Conservation (phyloP, 352 stramenopile genomes). For the Thalassiosira hispida region DNA sequence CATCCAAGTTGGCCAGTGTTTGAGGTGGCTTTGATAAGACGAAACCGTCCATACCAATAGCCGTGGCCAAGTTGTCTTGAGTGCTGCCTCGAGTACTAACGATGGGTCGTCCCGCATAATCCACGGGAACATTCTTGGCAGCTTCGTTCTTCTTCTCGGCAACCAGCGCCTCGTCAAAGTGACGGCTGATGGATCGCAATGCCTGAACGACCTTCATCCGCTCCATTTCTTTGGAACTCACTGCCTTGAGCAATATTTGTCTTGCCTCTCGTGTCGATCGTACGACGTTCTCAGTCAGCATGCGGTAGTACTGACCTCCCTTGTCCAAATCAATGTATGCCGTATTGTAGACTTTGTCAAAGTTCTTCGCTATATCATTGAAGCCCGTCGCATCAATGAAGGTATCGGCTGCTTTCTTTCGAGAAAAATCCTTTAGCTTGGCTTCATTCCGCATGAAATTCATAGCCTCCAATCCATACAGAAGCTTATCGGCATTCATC, state of each 20-base stretch:
- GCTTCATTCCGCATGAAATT: conserved; percentile 79
- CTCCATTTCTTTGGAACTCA: conserved; percentile 58
- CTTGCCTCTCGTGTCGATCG: conserved; percentile 74
- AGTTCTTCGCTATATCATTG: conserved; percentile 74
- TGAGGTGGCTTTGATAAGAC: conserved; percentile 59
- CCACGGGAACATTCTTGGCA: conserved; percentile 48
- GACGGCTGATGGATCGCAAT: conserved; percentile 70
- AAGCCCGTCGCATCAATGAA: conserved; percentile 84
- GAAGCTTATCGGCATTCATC: conserved; percentile 72
- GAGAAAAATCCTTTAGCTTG: conserved; percentile 65
- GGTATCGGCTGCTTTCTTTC: conserved; percentile 65
- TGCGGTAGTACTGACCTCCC: conserved; percentile 70
- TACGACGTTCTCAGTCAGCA: conserved; percentile 79
- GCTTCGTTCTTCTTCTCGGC: conserved; percentile 57
- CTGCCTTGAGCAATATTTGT: conserved; percentile 79
- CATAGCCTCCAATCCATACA: conserved; percentile 83
- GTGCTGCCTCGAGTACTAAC: conserved; percentile 7
- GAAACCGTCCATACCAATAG: conserved; percentile 66
- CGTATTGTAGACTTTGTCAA: conserved; percentile 83
- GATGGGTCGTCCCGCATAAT: conserved; percentile 52
- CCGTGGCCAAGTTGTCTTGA: conserved; percentile 21
- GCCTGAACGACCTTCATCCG: conserved; percentile 76
- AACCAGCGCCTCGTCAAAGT: conserved; percentile 74
- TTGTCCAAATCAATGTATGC: conserved; percentile 80
- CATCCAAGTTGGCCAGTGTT: conserved; percentile 71